Percentiles rank a stretch among this genome's conserved stretches.
phyloP scores from a whole-genome alignment of 352 stramenopile species.

The Phytophthora macrochlamydospora region DNA sequence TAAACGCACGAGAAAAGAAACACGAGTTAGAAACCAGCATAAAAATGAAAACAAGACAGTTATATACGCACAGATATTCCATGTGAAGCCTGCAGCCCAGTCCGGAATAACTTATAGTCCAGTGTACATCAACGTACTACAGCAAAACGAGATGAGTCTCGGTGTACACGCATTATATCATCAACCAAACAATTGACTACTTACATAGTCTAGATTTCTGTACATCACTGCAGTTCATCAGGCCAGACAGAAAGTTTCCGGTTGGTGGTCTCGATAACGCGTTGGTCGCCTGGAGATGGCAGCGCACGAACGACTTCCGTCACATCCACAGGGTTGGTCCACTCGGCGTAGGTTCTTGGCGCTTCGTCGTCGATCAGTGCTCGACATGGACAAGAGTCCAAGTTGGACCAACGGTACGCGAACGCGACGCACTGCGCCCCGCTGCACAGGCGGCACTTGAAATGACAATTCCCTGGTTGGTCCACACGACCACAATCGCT shows the following conservation, averaged over 20 bases:
- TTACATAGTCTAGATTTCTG: slow-evolving; percentile 23
- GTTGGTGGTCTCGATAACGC: slow-evolving; percentile 36
- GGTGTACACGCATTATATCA: background rate
- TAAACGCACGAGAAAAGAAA: slow-evolving; percentile 2
- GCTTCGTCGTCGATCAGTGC: slow-evolving; percentile 30
- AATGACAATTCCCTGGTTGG: slow-evolving; percentile 7
- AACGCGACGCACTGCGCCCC: slow-evolving; percentile 16
- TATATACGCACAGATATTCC: slow-evolving; percentile 29
- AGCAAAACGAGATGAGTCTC: background rate
- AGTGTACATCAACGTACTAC: slow-evolving; percentile 25
- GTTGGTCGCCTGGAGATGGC: slow-evolving; percentile 19
- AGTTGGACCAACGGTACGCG: slow-evolving; percentile 15
- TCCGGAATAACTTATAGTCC: slow-evolving; percentile 18
- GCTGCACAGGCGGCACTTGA: slow-evolving; percentile 9
- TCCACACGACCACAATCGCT: slow-evolving; percentile 14
- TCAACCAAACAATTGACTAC: background rate
- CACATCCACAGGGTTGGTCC: slow-evolving; percentile 14
- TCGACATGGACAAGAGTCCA: slow-evolving; percentile 35
- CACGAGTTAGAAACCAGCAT: background rate
- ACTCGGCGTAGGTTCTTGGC: slow-evolving; percentile 23
- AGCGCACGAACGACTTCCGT: slow-evolving; percentile 14
- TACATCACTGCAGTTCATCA: slow-evolving; percentile 26
- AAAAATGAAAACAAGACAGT: background rate
- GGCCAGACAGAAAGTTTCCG: slow-evolving; percentile 15
- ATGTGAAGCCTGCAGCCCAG: slow-evolving; percentile 22